Base-by-base conservation (phyloP, 441 rosid species). In the Adansonia grandidieri region DNA sequence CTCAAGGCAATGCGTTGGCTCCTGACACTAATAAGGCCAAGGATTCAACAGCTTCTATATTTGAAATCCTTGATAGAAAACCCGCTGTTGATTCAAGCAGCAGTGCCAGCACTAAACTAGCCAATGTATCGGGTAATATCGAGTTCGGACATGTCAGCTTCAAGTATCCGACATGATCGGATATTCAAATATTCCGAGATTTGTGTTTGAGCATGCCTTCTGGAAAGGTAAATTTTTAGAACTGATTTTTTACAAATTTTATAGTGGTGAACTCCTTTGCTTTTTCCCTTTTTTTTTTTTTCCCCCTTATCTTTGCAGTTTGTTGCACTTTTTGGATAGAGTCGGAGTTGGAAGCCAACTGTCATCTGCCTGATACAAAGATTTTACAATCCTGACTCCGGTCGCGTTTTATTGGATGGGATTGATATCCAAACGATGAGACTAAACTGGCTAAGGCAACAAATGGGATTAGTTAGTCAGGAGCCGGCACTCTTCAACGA, bases 281-380 rank as follows among this genome's bases (percentile, higher is more conserved):
- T 71, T 32, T 28, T 1, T 28, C 2, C 32, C 2, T 2, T 28
- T 28, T 2, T 28, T 28, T 2, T 28, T 28, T 28, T 28, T 28
- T 69, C 73, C 47, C 24, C 9, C 72, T 61, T 44, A 11, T 54
- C 2, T 54, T 58, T 75, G 83, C 88, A 92, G 95, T 88, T 93
- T 14, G 92, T 89, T 70, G 95, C 97, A 44, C 85, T 92, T 66
- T 95, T 91, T 44, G 97, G 97, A 44, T 95, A 92, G 73, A 92
- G 97, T 44, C 93, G 97, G 3, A 87, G 97, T 42, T 93, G 97
- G 77, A 92, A 92, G 47, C 91, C 97, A 13, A 92, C 95, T 1
- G 93, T 91, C 15, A 85, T 92, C 61, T 78, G 91, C 76, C 88
- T 92, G n/a, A 69, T 92, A 32, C 88, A 89, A 83, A 91, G 97